Conservation (phyloP, 2,329 filamentous ascomycete genomes). For the Phialophora tarda region DNA sequence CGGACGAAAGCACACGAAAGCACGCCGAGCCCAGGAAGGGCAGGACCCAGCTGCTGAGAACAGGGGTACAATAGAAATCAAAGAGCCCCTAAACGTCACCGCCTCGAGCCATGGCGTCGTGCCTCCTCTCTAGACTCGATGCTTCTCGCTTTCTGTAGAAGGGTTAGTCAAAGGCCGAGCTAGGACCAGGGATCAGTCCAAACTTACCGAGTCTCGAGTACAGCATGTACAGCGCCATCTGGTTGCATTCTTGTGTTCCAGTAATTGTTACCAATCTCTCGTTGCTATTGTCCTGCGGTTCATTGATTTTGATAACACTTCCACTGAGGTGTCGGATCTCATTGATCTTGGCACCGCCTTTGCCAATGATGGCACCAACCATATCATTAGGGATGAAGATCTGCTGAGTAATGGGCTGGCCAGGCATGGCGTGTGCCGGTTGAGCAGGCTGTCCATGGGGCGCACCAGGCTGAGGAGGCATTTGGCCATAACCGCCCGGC, state of each 20-base stretch:
- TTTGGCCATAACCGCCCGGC: slow-evolving; percentile 69
- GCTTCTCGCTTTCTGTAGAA: slow-evolving; percentile 3
- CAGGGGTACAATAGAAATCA: not conserved
- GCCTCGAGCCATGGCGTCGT: not conserved
- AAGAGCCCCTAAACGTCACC: not conserved
- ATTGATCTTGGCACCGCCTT: slow-evolving; percentile 98
- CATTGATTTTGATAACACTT: slow-evolving; percentile 99
- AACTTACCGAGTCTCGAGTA: slow-evolving; percentile 90
- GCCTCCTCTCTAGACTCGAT: slow-evolving; percentile 4
- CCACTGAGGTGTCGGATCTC: slow-evolving; percentile 96
- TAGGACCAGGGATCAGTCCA: not conserved
- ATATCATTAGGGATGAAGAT: slow-evolving; percentile 99
- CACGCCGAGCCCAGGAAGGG: not conserved
- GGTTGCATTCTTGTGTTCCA: slow-evolving; percentile 96
- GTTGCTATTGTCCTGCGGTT: slow-evolving; percentile 98
- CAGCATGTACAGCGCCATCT: slow-evolving; percentile 99
- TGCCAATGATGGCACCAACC: slow-evolving; percentile 98
- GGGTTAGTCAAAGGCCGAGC: not conserved
- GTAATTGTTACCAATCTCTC: slow-evolving; percentile 97
- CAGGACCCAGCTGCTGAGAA: not conserved
- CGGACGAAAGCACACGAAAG: not conserved
- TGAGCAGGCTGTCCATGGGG: slow-evolving; percentile 71
- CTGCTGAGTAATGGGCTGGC: slow-evolving; percentile 90
- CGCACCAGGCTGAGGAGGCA: slow-evolving; percentile 62
- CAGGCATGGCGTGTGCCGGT: slow-evolving; percentile 70